Evolutionary conservation across 805 yeast genomes (phyloP).

Genomic region (Saccharomycopsis sp.): DNA sequence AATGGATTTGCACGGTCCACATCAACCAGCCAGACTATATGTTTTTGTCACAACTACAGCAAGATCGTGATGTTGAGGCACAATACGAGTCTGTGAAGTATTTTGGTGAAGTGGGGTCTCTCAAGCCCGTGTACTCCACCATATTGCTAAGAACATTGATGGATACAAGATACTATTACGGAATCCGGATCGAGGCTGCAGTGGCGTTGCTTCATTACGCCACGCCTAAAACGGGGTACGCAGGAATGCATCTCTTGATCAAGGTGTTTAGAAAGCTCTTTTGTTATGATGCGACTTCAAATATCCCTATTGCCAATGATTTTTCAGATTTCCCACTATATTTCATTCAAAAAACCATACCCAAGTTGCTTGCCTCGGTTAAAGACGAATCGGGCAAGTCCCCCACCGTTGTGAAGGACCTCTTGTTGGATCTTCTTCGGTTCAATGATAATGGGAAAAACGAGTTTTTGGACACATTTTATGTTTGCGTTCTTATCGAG

Average conservation of each 20-base stretch:
- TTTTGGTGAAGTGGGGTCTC: conserved; percentile 53
- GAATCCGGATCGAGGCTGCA: conserved; percentile 84
- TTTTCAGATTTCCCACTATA: conserved; percentile 64
- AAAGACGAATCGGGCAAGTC: conserved; percentile 49
- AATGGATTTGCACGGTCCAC: conserved; percentile 81
- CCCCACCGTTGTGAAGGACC: conserved; percentile 47
- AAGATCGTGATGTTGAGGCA: conserved; percentile 94
- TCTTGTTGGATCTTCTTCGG: conserved; percentile 61
- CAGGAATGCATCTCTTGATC: conserved; percentile 66
- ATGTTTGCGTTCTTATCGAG: conserved; percentile 48
- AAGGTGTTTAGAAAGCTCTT: conserved; percentile 59
- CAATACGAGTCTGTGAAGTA: conserved; percentile 75
- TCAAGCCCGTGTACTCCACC: conserved; percentile 61
- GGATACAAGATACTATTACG: conserved; percentile 82
- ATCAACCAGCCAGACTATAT: conserved; percentile 90
- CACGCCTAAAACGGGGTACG: conserved; percentile 46
- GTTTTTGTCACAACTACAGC: conserved; percentile 88
- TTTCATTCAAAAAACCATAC: conserved; percentile 62
- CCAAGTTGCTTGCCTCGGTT: conserved; percentile 49
- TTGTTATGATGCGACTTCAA: conserved; percentile 58
- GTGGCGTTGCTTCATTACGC: conserved; percentile 64
- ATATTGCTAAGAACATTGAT: conserved; percentile 68
- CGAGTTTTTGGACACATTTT: conserved; percentile 63
- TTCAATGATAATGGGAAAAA: conserved; percentile 84
- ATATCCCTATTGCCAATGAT: conserved; percentile 72